Evolutionary conservation across 225 moss, liverwort and hornwort genomes (phyloP), one percentile per base, ranked within the genome.

Genomic region (Pseudisothecium myosuroides): DNA sequence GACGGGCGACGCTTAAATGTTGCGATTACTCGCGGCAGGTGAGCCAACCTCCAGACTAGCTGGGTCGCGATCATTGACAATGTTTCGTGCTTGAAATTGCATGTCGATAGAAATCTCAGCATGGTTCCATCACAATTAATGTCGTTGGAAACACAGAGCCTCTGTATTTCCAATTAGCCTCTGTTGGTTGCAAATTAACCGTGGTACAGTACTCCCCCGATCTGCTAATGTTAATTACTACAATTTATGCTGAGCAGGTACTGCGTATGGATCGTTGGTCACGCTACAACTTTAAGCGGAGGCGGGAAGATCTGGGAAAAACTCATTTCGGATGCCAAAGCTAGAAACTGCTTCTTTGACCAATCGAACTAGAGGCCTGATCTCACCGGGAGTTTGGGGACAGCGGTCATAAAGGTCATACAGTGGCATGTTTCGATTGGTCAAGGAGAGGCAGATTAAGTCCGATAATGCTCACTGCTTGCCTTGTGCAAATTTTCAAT

Each of bases 1-100:
- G 89, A 90, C 15, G 37, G 31, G 17, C 85, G 89, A 54, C 89
- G 89, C 39, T 82, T 92, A 60, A 92, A 92, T 75, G 89, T 92
- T 67, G 91, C 89, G 6, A 92, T 87, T 56, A 80, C 90, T 56
- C 84, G 84, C 37, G 87, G 84, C 77, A 87, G 90, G 87, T 87
- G 69, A 62, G 86, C 50, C 19, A 29, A 37, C 37, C 41, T 78
- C 11, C 29, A 29, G 58, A 64, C 56, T 10, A 66, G 45, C 59
- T 87, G 16, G 49, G 22, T 81, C 49, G 18, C 45, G 2, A 55
- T 59, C 20, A 58, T 80, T 49, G 24, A 11, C 45, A 43, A 60
- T 23, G 36, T 80, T 59, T 19, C 37, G 37, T 69, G 45, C 69
- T 69, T 29, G n/a, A 81, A 61, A 12, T 37, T 43, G 17, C 39